These are phyloP conservation scores for Aspergillus flavus DNA, from an alignment of 2,329 filamentous ascomycete species.

Conservation along the genomic window DNA sequence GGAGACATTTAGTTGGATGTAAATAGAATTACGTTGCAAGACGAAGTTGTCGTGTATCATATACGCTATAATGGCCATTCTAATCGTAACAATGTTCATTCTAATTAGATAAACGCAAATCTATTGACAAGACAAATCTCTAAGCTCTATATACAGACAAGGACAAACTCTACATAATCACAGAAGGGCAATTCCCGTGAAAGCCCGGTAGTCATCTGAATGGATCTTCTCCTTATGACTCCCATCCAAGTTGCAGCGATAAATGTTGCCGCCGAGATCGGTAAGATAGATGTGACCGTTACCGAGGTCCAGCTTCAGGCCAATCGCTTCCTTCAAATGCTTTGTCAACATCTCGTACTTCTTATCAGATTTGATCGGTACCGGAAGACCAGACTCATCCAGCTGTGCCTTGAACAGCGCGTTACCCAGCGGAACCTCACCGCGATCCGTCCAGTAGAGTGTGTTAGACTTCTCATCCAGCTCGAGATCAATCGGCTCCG, in stretches of 20 bases:
- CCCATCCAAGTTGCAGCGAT: conserved; percentile 4
- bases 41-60: too few relatives aligned
- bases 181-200: not conserved
- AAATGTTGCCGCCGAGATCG: conserved; percentile 3
- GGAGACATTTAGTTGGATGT: conserved; percentile 10
- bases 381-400: not conserved
- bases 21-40: not conserved
- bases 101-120: not conserved
- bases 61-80: not conserved
- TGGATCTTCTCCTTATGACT: conserved; percentile 1
- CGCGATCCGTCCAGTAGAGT: conserved; percentile 65
- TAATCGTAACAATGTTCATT: not conserved
- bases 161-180: not conserved
- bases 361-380: not conserved
- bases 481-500: conserved; percentile 62
- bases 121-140: not conserved
- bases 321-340: conserved; percentile 6
- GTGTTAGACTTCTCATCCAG: conserved; percentile 49
- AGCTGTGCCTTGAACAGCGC: conserved; percentile 47
- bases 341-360: conserved; percentile 1
- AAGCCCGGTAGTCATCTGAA: conserved; percentile 1
- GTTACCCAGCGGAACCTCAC: conserved; percentile 59
- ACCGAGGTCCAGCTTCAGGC: conserved; percentile 1
- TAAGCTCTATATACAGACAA: not conserved
- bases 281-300: conserved; percentile 1